A percentile compares a stretch with the other conserved stretches of the same genome.
phyloP scores from a whole-genome alignment of 495 filamentous ascomycete species.

The Aspergillus homomorphus region DNA sequence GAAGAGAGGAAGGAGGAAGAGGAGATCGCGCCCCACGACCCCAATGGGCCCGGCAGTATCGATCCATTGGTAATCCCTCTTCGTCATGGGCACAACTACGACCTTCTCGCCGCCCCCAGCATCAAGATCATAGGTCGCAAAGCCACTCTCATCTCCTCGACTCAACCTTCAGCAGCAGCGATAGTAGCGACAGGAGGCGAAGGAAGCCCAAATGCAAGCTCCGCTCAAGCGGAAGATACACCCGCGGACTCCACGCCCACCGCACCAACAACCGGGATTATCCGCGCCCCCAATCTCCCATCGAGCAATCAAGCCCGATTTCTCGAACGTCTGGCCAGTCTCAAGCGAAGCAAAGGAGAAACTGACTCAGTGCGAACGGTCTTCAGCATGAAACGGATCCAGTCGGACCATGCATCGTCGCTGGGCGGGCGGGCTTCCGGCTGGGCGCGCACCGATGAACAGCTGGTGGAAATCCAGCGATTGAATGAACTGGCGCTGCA shows the following conservation, averaged over 20 bases:
- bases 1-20: neutral
- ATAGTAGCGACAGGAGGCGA: neutral
- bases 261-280: slow-evolving; percentile 5
- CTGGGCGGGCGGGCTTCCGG: slow-evolving; percentile 32
- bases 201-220: neutral
- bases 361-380: slow-evolving; percentile 41
- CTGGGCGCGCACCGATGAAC: slow-evolving; percentile 44
- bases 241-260: neutral
- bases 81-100: slow-evolving; percentile 44
- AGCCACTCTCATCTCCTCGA: slow-evolving; percentile 34
- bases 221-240: neutral
- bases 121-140: slow-evolving; percentile 48
- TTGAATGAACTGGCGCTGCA: slow-evolving; percentile 33
- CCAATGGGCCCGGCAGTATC: slow-evolving; percentile 25
- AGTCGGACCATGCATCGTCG: slow-evolving; percentile 13
- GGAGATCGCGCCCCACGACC: slow-evolving; percentile 20
- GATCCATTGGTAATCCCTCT: slow-evolving; percentile 30
- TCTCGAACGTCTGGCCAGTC: slow-evolving; percentile 38
- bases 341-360: slow-evolving; percentile 45
- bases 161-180: neutral
- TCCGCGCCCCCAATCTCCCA: slow-evolving; percentile 2
- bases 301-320: slow-evolving; percentile 44
- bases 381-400: slow-evolving; percentile 28
- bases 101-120: slow-evolving; percentile 60
- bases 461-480: slow-evolving; percentile 32